Conservation (phyloP, 2,329 filamentous ascomycete species). For the Aspergillus ustus region DNA sequence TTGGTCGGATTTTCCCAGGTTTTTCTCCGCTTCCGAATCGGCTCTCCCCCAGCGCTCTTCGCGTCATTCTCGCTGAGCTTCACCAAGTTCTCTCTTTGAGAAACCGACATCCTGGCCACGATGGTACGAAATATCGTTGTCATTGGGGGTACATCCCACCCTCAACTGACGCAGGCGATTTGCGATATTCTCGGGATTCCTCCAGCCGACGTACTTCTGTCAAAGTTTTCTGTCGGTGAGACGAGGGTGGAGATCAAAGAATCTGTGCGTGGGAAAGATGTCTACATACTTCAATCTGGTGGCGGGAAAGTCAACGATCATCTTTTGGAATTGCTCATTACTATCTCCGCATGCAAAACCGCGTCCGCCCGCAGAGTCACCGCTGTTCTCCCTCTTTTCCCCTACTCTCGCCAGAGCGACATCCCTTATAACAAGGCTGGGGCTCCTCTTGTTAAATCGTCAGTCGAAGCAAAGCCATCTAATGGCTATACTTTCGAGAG, state of each 20-base stretch:
- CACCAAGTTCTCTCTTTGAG: slow-evolving; percentile 17
- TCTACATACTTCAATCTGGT: slow-evolving; percentile 96
- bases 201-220: slow-evolving; percentile 79
- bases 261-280: slow-evolving; percentile 96
- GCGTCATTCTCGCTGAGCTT: slow-evolving; percentile 21
- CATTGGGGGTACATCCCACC: slow-evolving; percentile 91
- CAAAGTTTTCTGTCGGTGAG: slow-evolving; percentile 94
- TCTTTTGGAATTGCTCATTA: slow-evolving; percentile 95
- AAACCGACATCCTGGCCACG: slow-evolving; percentile 23
- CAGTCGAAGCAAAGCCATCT: slow-evolving; percentile 46
- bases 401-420: slow-evolving; percentile 94
- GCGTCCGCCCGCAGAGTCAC: slow-evolving; percentile 92
- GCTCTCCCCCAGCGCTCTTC: slow-evolving; percentile 19
- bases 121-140: slow-evolving; percentile 98
- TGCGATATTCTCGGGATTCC: slow-evolving; percentile 87
- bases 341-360: slow-evolving; percentile 96
- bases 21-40: slow-evolving; percentile 31
- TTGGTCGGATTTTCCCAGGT: slow-evolving; percentile 31
- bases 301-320: slow-evolving; percentile 94
- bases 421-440: slow-evolving; percentile 96
- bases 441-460: slow-evolving; percentile 78
- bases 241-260: slow-evolving; percentile 95
- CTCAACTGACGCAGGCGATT: slow-evolving; percentile 81
- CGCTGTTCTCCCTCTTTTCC: slow-evolving; percentile 91
- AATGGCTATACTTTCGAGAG: slow-evolving; percentile 85